Conservation (phyloP, 2,329 filamentous ascomycete species). For the Blastomyces gilchristii region DNA sequence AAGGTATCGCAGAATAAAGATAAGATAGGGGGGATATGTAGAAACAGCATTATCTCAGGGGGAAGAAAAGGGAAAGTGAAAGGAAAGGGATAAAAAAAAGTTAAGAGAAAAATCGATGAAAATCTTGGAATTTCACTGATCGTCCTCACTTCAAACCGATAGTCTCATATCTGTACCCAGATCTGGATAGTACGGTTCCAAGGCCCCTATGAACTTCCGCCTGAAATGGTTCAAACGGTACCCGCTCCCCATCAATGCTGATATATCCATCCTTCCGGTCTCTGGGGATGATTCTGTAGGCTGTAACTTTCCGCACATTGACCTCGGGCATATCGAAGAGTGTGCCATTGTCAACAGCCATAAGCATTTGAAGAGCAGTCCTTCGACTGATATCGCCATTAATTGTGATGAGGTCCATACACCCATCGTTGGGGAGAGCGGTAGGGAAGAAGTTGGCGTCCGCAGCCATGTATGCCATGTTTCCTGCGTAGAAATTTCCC, state of each 20-base stretch:
- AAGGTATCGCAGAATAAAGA: background rate
- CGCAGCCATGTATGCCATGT: constrained; percentile 86
- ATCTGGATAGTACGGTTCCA: constrained; percentile 73
- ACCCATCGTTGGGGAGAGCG: constrained; percentile 70
- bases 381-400: constrained; percentile 61
- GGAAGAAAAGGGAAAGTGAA: background rate
- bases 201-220: constrained; percentile 75
- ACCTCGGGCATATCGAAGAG: constrained; percentile 75
- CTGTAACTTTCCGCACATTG: constrained; percentile 73
- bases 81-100: constrained; percentile 4
- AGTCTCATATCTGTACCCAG: constrained; percentile 59
- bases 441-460: constrained; percentile 75
- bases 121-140: constrained; percentile 22
- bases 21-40: background rate
- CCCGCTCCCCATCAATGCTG: constrained; percentile 82
- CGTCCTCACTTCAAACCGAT: constrained; percentile 27
- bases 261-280: constrained; percentile 68
- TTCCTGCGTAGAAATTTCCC: constrained; percentile 89
- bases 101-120: background rate
- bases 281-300: constrained; percentile 72
- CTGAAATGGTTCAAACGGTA: constrained; percentile 84
- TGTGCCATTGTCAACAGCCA: constrained; percentile 58
- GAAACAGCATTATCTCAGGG: background rate
- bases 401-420: constrained; percentile 73
- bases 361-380: constrained; percentile 58